Evolutionary conservation across 2,329 filamentous ascomycete species (phyloP).

Genomic region (Mycosphaerella sp.): DNA sequence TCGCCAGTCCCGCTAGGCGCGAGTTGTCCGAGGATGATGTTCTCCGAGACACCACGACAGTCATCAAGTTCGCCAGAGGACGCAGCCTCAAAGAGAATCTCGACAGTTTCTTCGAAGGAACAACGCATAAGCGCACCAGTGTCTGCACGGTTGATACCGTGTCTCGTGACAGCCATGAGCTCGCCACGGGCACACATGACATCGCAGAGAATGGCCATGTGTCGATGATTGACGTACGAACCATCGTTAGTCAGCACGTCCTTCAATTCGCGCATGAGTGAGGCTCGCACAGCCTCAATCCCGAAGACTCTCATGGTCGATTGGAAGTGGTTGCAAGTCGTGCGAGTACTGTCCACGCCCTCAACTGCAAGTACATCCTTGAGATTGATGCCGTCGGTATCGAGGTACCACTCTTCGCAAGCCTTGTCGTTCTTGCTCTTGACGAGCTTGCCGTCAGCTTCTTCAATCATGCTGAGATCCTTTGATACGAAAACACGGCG

Average conservation of each 20-base stretch:
- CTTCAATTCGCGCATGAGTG: conserved; percentile 80
- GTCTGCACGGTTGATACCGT: conserved; percentile 96
- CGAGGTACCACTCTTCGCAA: conserved; percentile 91
- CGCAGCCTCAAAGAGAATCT: conserved; percentile 93
- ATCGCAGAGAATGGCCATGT: conserved; percentile 89
- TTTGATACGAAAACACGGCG: conserved; percentile 90
- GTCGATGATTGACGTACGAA: conserved; percentile 98
- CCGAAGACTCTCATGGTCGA: conserved; percentile 93
- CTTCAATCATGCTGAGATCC: conserved; percentile 61
- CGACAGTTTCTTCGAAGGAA: conserved; percentile 98
- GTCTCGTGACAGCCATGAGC: conserved; percentile 92
- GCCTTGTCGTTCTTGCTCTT: conserved; percentile 65
- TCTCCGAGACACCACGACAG: conserved; percentile 96
- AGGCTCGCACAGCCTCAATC: conserved; percentile 86
- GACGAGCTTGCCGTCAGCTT: conserved; percentile 64
- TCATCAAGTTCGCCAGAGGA: conserved; percentile 93
- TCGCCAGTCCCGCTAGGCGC: conserved; percentile 96
- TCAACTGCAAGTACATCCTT: conserved; percentile 77
- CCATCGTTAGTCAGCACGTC: conserved; percentile 95
- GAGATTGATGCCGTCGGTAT: conserved; percentile 85
- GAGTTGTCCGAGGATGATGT: conserved; percentile 96
- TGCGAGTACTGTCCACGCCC: conserved; percentile 78
- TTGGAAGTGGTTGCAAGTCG: conserved; percentile 92
- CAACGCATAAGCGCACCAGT: conserved; percentile 98
- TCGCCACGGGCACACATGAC: conserved; percentile 95